These are phyloP conservation scores for Apiospora malaysiana DNA, from an alignment of 2,329 filamentous ascomycete species.

Conservation along the genomic window DNA sequence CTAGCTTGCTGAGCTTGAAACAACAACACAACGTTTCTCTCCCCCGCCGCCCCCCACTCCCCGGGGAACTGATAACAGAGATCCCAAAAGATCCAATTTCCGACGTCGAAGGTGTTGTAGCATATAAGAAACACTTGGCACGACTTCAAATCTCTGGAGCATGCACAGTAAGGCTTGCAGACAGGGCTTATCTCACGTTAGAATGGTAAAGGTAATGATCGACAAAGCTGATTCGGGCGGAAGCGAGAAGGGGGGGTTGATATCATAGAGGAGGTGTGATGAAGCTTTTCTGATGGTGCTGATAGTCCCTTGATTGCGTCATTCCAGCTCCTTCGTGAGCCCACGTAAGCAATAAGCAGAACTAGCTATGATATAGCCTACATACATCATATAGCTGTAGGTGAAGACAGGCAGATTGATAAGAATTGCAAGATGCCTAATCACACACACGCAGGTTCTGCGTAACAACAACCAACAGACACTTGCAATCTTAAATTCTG, in stretches of 20 bases:
- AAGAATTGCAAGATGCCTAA: neutral
- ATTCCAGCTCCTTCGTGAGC: neutral
- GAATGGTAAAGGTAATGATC: neutral
- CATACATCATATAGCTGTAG: neutral
- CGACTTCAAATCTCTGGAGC: neutral
- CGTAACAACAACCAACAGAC: neutral
- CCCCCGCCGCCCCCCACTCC: neutral
- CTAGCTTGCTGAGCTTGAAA: neutral
- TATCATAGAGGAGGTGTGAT: neutral
- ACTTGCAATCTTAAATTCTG: neutral
- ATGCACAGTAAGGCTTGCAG: constrained; percentile 12
- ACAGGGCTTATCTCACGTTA: constrained; percentile 10
- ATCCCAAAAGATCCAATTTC: constrained; percentile 6
- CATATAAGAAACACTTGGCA: constrained; percentile 13
- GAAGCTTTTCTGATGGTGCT: neutral
- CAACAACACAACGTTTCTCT: neutral
- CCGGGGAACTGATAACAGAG: constrained; percentile 10
- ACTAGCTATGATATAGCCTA: neutral
- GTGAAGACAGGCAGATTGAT: neutral
- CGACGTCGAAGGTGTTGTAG: neutral
- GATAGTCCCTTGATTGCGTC: constrained; percentile 8
- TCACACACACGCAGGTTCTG: neutral
- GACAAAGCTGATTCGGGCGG: neutral
- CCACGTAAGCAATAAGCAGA: neutral
- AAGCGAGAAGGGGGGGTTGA: neutral